phyloP scores from a whole-genome alignment of 192 early-diverging fungal genomes.

The Rhizoclosmatium globosum region DNA sequence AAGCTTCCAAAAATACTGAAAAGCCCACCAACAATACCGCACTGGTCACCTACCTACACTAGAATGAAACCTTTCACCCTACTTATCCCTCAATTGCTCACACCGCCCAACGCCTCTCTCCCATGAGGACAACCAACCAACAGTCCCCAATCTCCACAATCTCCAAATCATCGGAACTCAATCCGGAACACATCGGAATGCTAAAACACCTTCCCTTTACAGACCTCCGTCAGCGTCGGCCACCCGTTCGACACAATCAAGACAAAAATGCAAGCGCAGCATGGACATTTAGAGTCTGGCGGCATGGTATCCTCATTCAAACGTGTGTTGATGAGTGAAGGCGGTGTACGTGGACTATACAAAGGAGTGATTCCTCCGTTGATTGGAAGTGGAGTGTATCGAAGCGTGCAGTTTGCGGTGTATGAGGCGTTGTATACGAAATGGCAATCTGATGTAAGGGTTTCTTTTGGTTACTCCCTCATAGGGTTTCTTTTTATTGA shows the following conservation, averaged over 20 bases:
- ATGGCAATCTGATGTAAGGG: neutral
- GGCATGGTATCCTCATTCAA: conserved; percentile 12
- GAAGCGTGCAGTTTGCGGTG: conserved; percentile 21
- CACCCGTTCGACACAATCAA: conserved; percentile 8
- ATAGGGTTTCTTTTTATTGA: neutral
- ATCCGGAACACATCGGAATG: neutral
- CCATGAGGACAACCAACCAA: no score
- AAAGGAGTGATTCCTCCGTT: neutral
- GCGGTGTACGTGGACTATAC: neutral
- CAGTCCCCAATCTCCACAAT: no score
- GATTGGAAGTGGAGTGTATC: conserved; percentile 13
- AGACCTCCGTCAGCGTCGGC: conserved; percentile 2
- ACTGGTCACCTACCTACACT: no score
- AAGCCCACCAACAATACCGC: no score
- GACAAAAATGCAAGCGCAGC: conserved; percentile 4
- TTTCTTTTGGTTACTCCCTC: neutral
- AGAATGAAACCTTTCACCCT: no score
- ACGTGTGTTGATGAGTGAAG: conserved; percentile 4
- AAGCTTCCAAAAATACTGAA: no score
- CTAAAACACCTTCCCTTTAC: neutral
- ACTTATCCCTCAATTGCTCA: no score
- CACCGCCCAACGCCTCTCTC: no score
- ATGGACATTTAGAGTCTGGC: conserved; percentile 5
- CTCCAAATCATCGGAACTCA: neutral
- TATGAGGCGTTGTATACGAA: conserved; percentile 15